phyloP scores from a whole-genome alignment of 2,329 filamentous ascomycete species.

The Fusarium sacchari region DNA sequence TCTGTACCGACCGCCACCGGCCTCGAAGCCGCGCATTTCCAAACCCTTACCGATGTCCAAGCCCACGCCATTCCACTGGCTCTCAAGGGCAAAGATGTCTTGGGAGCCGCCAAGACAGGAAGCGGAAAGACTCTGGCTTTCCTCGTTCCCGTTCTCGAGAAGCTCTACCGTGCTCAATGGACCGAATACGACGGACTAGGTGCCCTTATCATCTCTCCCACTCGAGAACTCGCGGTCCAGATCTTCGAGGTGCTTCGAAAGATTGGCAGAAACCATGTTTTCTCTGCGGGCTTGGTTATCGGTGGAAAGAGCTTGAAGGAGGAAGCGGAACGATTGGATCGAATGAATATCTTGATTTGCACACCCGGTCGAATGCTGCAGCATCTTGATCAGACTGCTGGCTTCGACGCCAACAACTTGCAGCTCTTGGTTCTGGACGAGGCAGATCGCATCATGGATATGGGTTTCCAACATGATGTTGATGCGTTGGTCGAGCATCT shows the following conservation, averaged over 20 bases:
- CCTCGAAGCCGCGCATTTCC: slow-evolving; percentile 87
- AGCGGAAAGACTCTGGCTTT: slow-evolving; percentile 97
- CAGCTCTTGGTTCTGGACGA: slow-evolving; percentile 95
- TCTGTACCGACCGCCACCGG: slow-evolving; percentile 83
- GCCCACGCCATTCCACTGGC: slow-evolving; percentile 87
- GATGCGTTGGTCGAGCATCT: slow-evolving; percentile 95
- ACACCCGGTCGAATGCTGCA: slow-evolving; percentile 96
- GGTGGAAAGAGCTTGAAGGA: slow-evolving; percentile 92
- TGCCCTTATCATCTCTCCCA: slow-evolving; percentile 92
- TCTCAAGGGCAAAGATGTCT: slow-evolving; percentile 85
- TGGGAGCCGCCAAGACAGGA: slow-evolving; percentile 94
- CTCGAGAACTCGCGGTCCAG: slow-evolving; percentile 93
- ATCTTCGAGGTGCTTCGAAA: slow-evolving; percentile 95
- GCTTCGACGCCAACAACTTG: slow-evolving; percentile 88
- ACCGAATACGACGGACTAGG: slow-evolving; percentile 91
- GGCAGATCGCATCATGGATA: slow-evolving; percentile 95
- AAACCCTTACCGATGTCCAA: slow-evolving; percentile 91
- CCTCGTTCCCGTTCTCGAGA: slow-evolving; percentile 89
- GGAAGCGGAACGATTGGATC: slow-evolving; percentile 81
- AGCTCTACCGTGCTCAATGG: slow-evolving; percentile 88
- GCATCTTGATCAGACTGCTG: slow-evolving; percentile 92
- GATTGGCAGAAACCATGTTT: slow-evolving; percentile 86
- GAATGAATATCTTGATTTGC: slow-evolving; percentile 98
- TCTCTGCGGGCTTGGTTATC: slow-evolving; percentile 93
- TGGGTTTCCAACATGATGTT: slow-evolving; percentile 91